Evolutionary conservation across 2,329 filamentous ascomycete species (phyloP), one percentile per base, ranked within the genome.

Genomic region (Scedosporium apiospermum): DNA sequence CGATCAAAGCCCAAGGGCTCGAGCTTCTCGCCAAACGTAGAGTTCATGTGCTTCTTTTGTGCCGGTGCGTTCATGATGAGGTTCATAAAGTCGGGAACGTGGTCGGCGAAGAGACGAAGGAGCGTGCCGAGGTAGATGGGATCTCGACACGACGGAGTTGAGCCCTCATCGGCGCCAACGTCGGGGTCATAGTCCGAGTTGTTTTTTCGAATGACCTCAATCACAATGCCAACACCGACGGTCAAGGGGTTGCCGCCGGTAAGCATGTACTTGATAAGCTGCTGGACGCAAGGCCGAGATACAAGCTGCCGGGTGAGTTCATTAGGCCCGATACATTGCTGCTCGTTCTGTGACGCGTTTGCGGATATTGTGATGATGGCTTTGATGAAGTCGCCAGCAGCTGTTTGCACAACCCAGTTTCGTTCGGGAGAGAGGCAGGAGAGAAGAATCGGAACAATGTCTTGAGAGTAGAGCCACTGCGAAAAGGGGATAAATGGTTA

Each of bases 171-270:
- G 58, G 89, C 86, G 65, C 93, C 87, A 68, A 93, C 90, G 68
- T 98, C 95, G 0, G 95, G 88, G 68, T 99, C 95, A 72, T 99
- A 99, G 75, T 99, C 95, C 0, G 95, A 98, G 73, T 99, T 99
- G 76, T 99, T 99, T 78, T 99, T 99, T 65, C 95, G 86, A 72
- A 99, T 99, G 57, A 99, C 95, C 76, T 99, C 95, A 66, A 99
- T 99, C 41, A 99, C 85, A 70, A 98, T 97, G 21, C 95, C 95
- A 10, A 99, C 95, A 59, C 95, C 95, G 16, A 98, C 96, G 0
- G 93, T 98, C 64, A 99, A 77, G 5, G 95, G 89, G 69, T 99
- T 98, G 27, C 95, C 95, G 46, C 95, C 95, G 60, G 88, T 84
- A 14, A 98, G 84, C 95, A 99, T 99, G 69, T 93, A 91, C 14